Base-by-base conservation (phyloP, 2,329 filamentous ascomycete genomes). In the Purpureocillium takamizusanense region DNA sequence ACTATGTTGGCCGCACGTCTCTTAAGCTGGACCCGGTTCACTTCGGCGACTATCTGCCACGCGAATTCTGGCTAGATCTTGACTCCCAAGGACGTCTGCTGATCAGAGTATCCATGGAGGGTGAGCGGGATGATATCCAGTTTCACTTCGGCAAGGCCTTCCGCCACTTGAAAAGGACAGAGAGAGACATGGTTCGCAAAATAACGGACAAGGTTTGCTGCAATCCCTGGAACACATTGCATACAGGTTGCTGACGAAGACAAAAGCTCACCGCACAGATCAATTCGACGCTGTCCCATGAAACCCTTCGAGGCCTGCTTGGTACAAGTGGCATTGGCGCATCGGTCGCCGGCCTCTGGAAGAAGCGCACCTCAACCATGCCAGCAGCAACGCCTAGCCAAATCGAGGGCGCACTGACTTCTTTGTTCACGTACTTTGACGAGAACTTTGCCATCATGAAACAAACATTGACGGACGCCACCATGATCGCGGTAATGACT, bases 361-460 rank as follows among this genome's bases (percentile, higher is more conserved):
- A 76, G 55, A 79, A 77, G 54, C 67, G 76, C 27, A 62, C 69
- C 38, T 76, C 76, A 1, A 61, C 67, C 7, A 55, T 68, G 33
- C 70, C 78, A 35, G 71, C 72, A 1, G 69, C 83, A 9, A 83
- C 86, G 1, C 75, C 77, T 25, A 72, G 72, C 7, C 87, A 95
- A 42, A 74, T 95, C 15, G 83, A 86, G 47, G 82, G 82, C 49
- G 87, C 87, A 1, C 67, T 98, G 11, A 81, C 84, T 49, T 84
- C 88, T 4, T 72, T 98, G 1, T 92, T 95, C 56, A 76, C 80
- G 38, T 98, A 98, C 60, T 98, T 98, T 56, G 86, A 98, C 57
- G 90, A 95, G 57, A 98, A 98, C 54, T 98, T 98, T 61, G 87
- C 88, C 42, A 95, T 97, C 50, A 95, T 98, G 89, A 95, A 97